Conservation (phyloP, 2,329 filamentous ascomycete genomes). For the Scedosporium boydii region DNA sequence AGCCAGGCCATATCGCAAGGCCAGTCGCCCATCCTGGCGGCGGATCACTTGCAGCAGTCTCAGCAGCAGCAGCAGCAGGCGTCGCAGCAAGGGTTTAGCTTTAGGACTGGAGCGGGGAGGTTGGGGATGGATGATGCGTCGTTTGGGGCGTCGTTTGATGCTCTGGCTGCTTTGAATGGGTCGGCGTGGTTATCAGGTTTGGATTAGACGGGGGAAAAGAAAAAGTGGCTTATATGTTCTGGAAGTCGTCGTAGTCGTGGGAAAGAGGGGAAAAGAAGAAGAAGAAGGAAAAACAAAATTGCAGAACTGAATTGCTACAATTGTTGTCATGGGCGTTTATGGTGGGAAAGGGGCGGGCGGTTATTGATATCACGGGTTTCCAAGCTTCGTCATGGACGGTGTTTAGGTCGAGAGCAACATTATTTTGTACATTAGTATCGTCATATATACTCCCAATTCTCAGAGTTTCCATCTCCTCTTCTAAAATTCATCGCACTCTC, state of each 20-base stretch:
- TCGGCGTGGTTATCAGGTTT: slow-evolving; percentile 2
- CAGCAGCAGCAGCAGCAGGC: not conserved
- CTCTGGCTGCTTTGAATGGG: not conserved
- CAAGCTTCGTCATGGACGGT: no score
- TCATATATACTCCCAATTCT: no score
- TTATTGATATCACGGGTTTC: no score
- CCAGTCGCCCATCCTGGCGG: not conserved
- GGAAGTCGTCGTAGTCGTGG: no score
- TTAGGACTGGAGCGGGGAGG: not conserved
- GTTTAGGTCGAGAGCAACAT: no score
- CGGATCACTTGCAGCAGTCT: not conserved
- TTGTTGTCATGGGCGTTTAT: no score
- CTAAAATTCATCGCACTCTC: no score
- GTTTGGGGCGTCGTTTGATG: not conserved
- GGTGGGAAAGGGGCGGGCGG: no score
- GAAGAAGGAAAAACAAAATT: not conserved
- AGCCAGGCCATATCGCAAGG: not conserved
- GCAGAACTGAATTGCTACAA: no score
- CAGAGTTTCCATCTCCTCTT: no score
- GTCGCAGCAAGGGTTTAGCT: not conserved
- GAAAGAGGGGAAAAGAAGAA: not conserved
- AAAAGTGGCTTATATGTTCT: no score
- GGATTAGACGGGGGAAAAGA: not conserved
- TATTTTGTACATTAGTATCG: no score
- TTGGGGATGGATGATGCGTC: not conserved